phyloP scores from a whole-genome alignment of 2,329 filamentous ascomycete genomes.

The Pestalotiopsis fici region DNA sequence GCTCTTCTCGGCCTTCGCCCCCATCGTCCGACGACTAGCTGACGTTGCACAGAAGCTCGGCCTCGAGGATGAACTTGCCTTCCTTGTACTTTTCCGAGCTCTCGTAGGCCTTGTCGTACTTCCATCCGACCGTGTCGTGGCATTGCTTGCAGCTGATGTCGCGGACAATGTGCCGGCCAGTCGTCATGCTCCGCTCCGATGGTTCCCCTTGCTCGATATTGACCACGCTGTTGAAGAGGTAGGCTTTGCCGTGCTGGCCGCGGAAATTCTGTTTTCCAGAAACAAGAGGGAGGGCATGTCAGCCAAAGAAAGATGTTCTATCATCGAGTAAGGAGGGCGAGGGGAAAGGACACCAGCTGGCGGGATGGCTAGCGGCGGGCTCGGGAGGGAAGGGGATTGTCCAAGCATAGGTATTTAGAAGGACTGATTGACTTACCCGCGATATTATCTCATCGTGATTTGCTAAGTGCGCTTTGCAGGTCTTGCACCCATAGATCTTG shows the following conservation, averaged over 20 bases:
- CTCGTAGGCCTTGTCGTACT: conserved; percentile 98
- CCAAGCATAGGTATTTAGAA: too few relatives aligned
- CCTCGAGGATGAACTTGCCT: conserved; percentile 95
- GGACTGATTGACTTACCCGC: conserved; percentile 59
- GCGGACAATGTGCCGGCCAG: conserved; percentile 88
- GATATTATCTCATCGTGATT: conserved; percentile 97
- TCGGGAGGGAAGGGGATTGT: neutral
- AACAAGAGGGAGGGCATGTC: neutral
- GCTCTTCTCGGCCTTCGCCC: neutral
- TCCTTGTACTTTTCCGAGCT: conserved; percentile 96
- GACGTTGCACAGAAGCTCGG: conserved; percentile 83
- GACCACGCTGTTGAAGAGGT: conserved; percentile 92
- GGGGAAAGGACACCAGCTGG: neutral
- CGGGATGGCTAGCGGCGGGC: neutral
- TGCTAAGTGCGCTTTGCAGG: conserved; percentile 92
- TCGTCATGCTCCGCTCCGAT: conserved; percentile 98
- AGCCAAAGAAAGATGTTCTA: neutral
- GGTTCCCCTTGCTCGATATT: conserved; percentile 83
- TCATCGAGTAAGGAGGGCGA: neutral
- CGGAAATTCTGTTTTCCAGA: conserved; percentile 79
- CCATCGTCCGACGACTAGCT: conserved; percentile 37
- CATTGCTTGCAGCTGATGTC: conserved; percentile 93
- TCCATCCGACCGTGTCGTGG: conserved; percentile 93
- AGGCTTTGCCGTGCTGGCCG: conserved; percentile 96
- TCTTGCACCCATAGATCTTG: conserved; percentile 91